Evolutionary conservation across 169 alveolate genomes (phyloP).

Genomic region (Plasmodium sp.): DNA sequence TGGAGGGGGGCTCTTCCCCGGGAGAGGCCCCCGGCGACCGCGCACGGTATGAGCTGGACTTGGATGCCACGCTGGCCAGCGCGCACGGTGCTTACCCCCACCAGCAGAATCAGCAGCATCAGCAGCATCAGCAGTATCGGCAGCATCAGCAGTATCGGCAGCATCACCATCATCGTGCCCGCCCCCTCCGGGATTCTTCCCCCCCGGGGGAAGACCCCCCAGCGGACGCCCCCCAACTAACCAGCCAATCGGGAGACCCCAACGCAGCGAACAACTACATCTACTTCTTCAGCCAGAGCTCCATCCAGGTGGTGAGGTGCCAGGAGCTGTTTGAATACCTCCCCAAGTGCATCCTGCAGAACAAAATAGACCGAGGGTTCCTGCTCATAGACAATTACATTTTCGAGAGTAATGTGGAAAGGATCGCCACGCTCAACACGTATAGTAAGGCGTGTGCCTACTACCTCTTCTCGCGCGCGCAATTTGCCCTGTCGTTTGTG

Average conservation of each 20-base stretch:
- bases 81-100: background rate
- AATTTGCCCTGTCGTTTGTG: conserved; percentile 22
- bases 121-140: background rate
- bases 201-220: background rate
- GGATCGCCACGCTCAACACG: background rate
- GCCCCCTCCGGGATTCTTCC: background rate
- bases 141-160: no score
- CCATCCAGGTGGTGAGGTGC: conserved; percentile 12
- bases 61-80: background rate
- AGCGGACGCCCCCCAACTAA: background rate
- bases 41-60: background rate
- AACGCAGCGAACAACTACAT: background rate
- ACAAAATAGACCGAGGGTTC: conserved; percentile 33
- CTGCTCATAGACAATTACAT: conserved; percentile 16
- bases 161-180: background rate
- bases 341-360: conserved; percentile 33
- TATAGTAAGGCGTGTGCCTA: conserved; percentile 69
- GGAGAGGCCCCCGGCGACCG: background rate
- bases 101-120: background rate
- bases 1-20: background rate
- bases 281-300: conserved; percentile 11
- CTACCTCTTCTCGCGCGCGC: background rate
- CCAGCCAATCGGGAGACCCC: background rate
- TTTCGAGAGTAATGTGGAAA: conserved; percentile 18
- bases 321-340: conserved; percentile 21